These are phyloP conservation scores for Fusarium sp. DNA, from an alignment of 2,329 filamentous ascomycete genomes.

Conservation along the genomic window DNA sequence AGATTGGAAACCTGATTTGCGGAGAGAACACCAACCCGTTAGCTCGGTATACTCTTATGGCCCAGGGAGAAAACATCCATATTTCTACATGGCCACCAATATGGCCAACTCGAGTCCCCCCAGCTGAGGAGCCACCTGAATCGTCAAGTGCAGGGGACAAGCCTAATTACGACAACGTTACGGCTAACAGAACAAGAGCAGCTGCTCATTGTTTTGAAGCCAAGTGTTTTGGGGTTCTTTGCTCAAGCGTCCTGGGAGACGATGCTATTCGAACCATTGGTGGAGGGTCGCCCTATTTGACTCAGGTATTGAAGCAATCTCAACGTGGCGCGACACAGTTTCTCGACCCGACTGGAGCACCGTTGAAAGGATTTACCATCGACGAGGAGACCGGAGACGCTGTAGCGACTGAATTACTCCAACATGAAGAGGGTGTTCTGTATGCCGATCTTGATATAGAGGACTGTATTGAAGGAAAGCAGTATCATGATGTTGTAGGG, in stretches of 20 bases:
- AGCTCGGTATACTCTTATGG: constrained; percentile 65
- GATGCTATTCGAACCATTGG: constrained; percentile 55
- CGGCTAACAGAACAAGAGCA: constrained; percentile 64
- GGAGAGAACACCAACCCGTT: constrained; percentile 71
- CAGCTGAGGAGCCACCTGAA: rapidly evolving
- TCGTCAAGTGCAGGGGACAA: rapidly evolving
- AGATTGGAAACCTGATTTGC: constrained; percentile 65
- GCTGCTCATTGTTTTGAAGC: constrained; percentile 70
- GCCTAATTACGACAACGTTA: constrained; percentile 66
- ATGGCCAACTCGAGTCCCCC: constrained; percentile 61
- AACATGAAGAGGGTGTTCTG: constrained; percentile 62
- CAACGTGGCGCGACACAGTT: constrained; percentile 63
- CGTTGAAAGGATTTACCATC: constrained; percentile 55
- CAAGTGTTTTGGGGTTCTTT: constrained; percentile 68
- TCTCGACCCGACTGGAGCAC: constrained; percentile 63
- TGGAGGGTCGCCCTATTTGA: constrained; percentile 48
- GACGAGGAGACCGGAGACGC: constrained; percentile 36
- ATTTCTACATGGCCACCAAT: constrained; percentile 68
- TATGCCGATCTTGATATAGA: constrained; percentile 66
- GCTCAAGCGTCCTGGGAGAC: constrained; percentile 58
- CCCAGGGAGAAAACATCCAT: constrained; percentile 68
- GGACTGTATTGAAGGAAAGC: constrained; percentile 67
- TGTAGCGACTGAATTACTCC: constrained; percentile 54
- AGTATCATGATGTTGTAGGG: constrained; percentile 69
- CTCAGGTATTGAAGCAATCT: constrained; percentile 53